Base-by-base conservation (phyloP, 495 filamentous ascomycete species). In the Penicillium roqueforti region DNA sequence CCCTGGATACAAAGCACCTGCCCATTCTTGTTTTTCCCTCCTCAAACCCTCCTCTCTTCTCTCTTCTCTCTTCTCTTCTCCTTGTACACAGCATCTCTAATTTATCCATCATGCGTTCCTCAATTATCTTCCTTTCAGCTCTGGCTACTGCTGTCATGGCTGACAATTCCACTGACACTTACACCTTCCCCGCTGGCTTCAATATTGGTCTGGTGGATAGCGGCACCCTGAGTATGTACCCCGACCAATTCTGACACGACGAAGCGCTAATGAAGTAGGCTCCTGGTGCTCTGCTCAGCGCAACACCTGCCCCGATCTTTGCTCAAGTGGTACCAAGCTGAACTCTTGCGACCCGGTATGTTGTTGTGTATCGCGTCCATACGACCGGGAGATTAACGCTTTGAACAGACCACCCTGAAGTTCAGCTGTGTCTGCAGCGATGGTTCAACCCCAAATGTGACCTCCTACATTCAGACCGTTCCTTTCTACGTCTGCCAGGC, bases 401-500 rank as follows among this genome's bases (percentile, higher is more conserved):
- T 19, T 37, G 29, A 14, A 18, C 52, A 84, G 83, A 61, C 54
- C 34, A 70, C 71, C 18, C 75, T 87, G 45, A 60, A 63, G 16
- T 86, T 73, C 69, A 63, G 57, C 54, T 87, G 83, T 66, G 68
- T 64, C 28, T 87, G 83, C 72, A 36, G 51, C 50, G 76, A 82
- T 60, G 79, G 76, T 46, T 74, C 64, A 18, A 54, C 47, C 7
- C 81, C 83, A 58, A 73, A 83, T 60, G 73, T 83, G 56, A 60
- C 65, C 23, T 63, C 65, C 49, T 87, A 81, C 70, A 41, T 63
- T 31, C 62, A 77, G 60, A 83, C 80, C 23, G 65, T 86, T 29
- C 83, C 83, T 38, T 82, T 74, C 70, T 77, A 71, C 62, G 74
- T 80, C 61, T 87, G 83, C 72, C 44, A 76, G 38, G 63, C 61